Evolutionary conservation across 176 grass and related monocot genomes (phyloP).

Genomic region (Eremochloa ophiuroides): DNA sequence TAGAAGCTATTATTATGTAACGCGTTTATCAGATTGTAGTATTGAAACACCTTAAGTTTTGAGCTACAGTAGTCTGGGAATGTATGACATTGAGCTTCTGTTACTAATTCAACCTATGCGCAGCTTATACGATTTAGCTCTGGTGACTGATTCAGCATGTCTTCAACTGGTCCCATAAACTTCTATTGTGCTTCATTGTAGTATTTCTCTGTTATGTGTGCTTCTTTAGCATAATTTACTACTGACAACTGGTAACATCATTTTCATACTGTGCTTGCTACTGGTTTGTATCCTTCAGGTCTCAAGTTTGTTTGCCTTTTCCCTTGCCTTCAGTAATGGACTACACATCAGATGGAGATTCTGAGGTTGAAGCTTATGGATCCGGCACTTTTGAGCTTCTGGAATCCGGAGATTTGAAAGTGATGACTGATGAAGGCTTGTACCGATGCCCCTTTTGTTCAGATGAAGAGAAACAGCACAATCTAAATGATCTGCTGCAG

Average conservation of each 20-base stretch:
- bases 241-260: background rate
- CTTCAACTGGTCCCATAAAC: background rate
- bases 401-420: constrained; percentile 42
- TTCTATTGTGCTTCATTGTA: background rate
- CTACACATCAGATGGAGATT: constrained; percentile 34
- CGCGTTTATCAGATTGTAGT: background rate
- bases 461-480: constrained; percentile 44
- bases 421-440: constrained; percentile 30
- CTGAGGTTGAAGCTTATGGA: constrained; percentile 56
- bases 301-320: background rate
- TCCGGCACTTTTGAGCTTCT: constrained; percentile 29
- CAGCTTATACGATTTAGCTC: background rate
- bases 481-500: constrained; percentile 52
- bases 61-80: background rate
- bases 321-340: constrained; percentile 38
- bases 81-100: background rate
- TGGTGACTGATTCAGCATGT: background rate
- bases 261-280: background rate
- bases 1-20: background rate
- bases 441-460: constrained; percentile 77
- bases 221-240: background rate
- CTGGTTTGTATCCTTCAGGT: constrained; percentile 2
- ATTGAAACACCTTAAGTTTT: background rate
- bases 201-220: background rate
- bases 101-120: background rate